These are phyloP conservation scores for Fusarium napiforme DNA, from an alignment of 2,329 filamentous ascomycete species.

Conservation along the genomic window DNA sequence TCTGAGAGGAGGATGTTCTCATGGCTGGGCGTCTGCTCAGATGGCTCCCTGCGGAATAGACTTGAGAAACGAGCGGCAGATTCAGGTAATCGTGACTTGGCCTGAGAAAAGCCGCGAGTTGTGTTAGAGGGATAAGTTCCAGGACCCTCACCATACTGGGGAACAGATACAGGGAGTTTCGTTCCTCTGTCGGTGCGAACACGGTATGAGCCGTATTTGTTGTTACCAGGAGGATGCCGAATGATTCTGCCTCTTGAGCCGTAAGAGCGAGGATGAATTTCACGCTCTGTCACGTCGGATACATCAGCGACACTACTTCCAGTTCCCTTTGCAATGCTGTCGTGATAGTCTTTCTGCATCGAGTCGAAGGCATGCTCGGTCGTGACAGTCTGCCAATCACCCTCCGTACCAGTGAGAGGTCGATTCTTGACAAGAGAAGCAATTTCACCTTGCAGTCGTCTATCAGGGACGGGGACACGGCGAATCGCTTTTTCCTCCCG, in stretches of 20 bases:
- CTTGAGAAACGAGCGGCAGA: slow-evolving; percentile 43
- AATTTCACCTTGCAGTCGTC: slow-evolving; percentile 28
- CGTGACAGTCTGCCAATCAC: slow-evolving; percentile 53
- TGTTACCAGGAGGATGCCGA: slow-evolving; percentile 38
- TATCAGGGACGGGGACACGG: slow-evolving; percentile 7
- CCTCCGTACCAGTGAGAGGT: slow-evolving; percentile 33
- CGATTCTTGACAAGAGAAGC: slow-evolving; percentile 30
- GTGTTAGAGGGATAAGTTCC: slow-evolving; percentile 38
- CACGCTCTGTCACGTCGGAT: slow-evolving; percentile 49
- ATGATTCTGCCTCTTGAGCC: slow-evolving; percentile 44
- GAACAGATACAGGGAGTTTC: slow-evolving; percentile 36
- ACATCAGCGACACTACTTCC: slow-evolving; percentile 60
- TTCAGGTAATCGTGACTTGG: slow-evolving; percentile 37
- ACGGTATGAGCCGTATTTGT: slow-evolving; percentile 21
- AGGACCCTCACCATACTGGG: slow-evolving; percentile 25
- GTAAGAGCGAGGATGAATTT: slow-evolving; percentile 33
- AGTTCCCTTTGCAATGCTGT: slow-evolving; percentile 44
- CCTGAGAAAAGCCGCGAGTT: slow-evolving; percentile 32
- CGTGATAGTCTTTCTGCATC: slow-evolving; percentile 36
- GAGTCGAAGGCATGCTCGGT: slow-evolving; percentile 45
- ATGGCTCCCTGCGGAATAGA: slow-evolving; percentile 38
- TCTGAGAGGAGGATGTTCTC: slow-evolving; percentile 36
- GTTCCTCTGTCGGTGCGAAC: slow-evolving; percentile 40
- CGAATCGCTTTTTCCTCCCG: slow-evolving; percentile 20
- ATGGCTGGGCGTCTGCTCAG: neutral